Evolutionary conservation across 179 eudicot species (phyloP).

Genomic region (Actinidia chinensis): DNA sequence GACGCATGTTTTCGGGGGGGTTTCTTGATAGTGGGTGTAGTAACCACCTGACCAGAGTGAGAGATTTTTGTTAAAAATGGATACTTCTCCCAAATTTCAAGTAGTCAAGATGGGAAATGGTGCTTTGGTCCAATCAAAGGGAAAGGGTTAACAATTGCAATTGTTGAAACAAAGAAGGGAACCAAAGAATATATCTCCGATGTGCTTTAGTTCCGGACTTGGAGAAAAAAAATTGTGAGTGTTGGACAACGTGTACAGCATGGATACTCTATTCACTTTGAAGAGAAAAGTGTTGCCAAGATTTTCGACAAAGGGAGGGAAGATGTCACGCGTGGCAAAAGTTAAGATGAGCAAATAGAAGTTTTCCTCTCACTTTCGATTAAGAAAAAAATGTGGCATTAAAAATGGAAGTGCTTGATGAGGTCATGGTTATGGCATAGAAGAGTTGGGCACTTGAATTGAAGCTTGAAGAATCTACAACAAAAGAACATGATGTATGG

Average conservation of each 20-base stretch:
- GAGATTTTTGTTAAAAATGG: background rate
- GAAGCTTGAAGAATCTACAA: background rate
- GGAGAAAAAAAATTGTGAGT: background rate
- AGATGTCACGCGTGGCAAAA: background rate
- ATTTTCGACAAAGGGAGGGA: background rate
- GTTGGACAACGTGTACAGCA: background rate
- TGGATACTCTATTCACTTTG: background rate
- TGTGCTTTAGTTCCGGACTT: background rate
- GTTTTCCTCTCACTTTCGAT: background rate
- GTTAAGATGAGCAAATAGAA: background rate
- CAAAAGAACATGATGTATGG: background rate
- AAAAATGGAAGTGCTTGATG: background rate
- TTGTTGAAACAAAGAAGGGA: slow-evolving; percentile 20
- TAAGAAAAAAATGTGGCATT: background rate
- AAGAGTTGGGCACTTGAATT: background rate
- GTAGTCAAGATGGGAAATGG: slow-evolving; percentile 22
- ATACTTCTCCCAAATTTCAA: background rate
- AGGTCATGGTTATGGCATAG: background rate
- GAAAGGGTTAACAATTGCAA: slow-evolving; percentile 22
- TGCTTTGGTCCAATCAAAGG: slow-evolving; percentile 15
- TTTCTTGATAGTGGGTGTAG: too few species aligned
- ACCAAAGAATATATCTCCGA: background rate
- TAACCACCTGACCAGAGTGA: too few species aligned
- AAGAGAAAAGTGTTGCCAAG: background rate
- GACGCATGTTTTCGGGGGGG: too few species aligned